Evolutionary conservation across 2,329 filamentous ascomycete genomes (phyloP).

Genomic region (Fusarium verrucosum): DNA sequence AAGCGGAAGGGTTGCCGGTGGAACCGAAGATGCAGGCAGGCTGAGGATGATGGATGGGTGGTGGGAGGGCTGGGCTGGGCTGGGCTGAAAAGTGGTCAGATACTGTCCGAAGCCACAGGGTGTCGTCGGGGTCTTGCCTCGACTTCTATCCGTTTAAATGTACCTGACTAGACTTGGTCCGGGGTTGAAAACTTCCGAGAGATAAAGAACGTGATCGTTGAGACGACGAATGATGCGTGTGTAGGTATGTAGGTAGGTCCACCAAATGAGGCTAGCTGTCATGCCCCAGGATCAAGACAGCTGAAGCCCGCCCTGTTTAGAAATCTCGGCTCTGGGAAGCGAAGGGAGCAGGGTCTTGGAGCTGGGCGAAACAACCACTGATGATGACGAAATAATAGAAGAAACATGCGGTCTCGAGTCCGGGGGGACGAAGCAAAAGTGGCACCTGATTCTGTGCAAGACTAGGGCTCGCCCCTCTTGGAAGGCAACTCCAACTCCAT

Average conservation of each 20-base stretch:
- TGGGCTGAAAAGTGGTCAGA: constrained; percentile 11
- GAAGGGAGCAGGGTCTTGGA: constrained; percentile 1
- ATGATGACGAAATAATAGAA: constrained; percentile 13
- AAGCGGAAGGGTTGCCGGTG: constrained; percentile 2
- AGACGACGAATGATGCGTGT: background rate
- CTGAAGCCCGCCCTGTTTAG: constrained; percentile 14
- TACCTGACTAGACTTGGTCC: background rate
- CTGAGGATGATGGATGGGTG: background rate
- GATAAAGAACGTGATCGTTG: background rate
- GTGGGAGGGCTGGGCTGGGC: background rate
- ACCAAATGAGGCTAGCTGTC: constrained; percentile 10
- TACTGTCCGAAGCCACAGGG: background rate
- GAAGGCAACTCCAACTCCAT: background rate
- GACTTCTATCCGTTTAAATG: background rate
- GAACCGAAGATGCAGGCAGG: constrained; percentile 9
- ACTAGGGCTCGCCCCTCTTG: constrained; percentile 8
- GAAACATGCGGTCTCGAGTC: constrained; percentile 6
- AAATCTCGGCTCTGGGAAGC: constrained; percentile 9
- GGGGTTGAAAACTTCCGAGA: background rate
- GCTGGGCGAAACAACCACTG: constrained; percentile 4
- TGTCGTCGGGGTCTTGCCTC: background rate
- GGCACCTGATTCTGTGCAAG: constrained; percentile 1
- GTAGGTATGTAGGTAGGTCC: background rate
- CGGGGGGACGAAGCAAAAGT: constrained; percentile 11
- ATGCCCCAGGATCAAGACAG: background rate